These are phyloP conservation scores for Xylariaceae sp. DNA, from an alignment of 2,329 filamentous ascomycete genomes.

Conservation along the genomic window DNA sequence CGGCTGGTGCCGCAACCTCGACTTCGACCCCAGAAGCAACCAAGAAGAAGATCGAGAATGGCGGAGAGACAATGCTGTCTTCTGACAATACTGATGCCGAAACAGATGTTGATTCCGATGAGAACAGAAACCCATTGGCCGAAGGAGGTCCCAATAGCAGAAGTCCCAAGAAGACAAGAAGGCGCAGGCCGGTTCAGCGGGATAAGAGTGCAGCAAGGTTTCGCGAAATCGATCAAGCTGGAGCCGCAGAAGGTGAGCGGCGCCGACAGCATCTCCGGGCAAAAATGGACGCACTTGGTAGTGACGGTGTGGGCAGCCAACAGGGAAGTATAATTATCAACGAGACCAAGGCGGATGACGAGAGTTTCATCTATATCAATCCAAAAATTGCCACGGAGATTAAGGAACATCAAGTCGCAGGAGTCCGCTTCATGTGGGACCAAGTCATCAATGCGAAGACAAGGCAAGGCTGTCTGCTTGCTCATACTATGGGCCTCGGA, in stretches of 20 bases:
- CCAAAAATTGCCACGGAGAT: conserved; percentile 60
- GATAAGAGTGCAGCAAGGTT: conserved; percentile 50
- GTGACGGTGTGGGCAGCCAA: conserved; percentile 35
- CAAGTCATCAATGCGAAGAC: conserved; percentile 62
- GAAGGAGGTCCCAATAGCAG: too few species aligned
- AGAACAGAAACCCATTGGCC: too few species aligned
- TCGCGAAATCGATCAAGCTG: conserved; percentile 52
- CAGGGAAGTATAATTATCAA: conserved; percentile 60
- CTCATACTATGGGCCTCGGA: conserved; percentile 87
- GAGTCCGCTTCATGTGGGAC: conserved; percentile 86
- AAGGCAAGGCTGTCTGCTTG: conserved; percentile 73
- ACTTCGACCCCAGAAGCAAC: background rate
- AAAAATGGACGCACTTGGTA: conserved; percentile 39
- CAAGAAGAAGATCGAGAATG: conserved; percentile 1
- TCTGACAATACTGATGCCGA: conserved; percentile 8
- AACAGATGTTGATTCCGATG: conserved; percentile 15
- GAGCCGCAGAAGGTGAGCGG: conserved; percentile 50
- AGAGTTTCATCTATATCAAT: conserved; percentile 62
- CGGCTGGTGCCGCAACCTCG: background rate
- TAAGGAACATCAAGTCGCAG: conserved; percentile 76
- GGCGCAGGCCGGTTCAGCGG: conserved; percentile 37
- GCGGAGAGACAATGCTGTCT: background rate
- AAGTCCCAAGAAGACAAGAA: conserved; percentile 38
- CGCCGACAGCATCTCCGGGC: conserved; percentile 45
- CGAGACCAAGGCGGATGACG: conserved; percentile 55